Evolutionary conservation across 805 yeast genomes (phyloP).

Genomic region (Candida cerambycidarum): DNA sequence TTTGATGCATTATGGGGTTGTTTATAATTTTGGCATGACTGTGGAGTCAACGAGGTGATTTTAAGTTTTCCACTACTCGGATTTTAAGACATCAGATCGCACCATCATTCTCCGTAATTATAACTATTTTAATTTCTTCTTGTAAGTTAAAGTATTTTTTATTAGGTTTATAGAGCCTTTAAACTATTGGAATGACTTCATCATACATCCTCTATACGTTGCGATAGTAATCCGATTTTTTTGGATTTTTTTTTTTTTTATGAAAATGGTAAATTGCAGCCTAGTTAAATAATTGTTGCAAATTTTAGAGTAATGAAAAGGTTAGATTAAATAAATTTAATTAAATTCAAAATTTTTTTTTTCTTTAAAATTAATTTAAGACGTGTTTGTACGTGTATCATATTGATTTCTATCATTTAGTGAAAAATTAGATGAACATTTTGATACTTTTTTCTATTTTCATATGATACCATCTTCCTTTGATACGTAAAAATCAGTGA

Average conservation of each 20-base stretch:
- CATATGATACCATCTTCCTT: too few relatives aligned
- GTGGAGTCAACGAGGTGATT: constrained; percentile 4
- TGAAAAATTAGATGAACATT: not conserved
- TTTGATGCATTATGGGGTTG: not conserved
- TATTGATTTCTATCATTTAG: not conserved
- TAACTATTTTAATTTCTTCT: too few relatives aligned
- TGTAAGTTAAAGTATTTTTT: too few relatives aligned
- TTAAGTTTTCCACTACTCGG: constrained; percentile 4
- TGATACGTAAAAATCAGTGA: not conserved
- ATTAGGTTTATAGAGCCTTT: too few relatives aligned
- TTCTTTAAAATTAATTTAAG: too few relatives aligned
- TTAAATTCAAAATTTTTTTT: not conserved
- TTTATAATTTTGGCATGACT: constrained; percentile 2
- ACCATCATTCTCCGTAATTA: constrained; percentile 2
- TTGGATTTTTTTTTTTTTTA: not conserved
- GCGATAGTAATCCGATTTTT: not conserved
- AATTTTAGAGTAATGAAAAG: constrained; percentile 1
- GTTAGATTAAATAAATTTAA: not conserved
- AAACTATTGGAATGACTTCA: not conserved
- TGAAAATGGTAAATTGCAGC: not conserved
- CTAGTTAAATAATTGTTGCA: constrained; percentile 3
- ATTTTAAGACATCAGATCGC: constrained; percentile 1
- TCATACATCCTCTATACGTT: not conserved
- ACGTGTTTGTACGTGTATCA: constrained; percentile 1
- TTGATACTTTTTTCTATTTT: too few relatives aligned